Percentiles rank a stretch among this genome's conserved stretches.
phyloP scores from a whole-genome alignment of 2,329 filamentous ascomycete species.

The Nemania serpens region DNA sequence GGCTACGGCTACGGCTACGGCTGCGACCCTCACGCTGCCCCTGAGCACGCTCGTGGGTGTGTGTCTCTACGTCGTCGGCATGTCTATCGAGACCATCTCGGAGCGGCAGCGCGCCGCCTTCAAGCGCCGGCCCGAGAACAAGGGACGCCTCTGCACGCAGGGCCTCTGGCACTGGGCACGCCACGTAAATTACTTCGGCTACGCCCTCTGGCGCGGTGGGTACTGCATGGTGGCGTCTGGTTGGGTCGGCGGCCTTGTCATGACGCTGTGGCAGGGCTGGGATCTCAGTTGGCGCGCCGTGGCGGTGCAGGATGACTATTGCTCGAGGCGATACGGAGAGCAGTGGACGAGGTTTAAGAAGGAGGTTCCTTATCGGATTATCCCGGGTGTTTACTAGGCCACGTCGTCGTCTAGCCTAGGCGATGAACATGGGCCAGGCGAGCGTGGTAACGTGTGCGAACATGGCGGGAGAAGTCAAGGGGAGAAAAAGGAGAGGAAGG shows the following conservation, averaged over 20 bases:
- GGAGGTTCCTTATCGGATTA: constrained; percentile 44
- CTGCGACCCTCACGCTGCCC: constrained; percentile 28
- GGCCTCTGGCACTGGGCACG: constrained; percentile 48
- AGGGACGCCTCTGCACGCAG: constrained; percentile 45
- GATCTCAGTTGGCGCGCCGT: constrained; percentile 42
- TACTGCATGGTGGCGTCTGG: constrained; percentile 44
- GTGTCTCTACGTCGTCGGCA: constrained; percentile 54
- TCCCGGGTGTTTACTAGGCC: constrained; percentile 45
- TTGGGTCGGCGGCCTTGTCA: constrained; percentile 41
- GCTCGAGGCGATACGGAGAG: constrained; percentile 43
- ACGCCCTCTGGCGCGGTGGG: constrained; percentile 39
- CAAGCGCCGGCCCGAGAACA: constrained; percentile 45
- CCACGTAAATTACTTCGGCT: constrained; percentile 50
- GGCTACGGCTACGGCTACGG: background rate
- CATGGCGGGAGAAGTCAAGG: background rate
- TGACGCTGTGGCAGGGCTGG: constrained; percentile 39
- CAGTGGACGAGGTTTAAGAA: constrained; percentile 47
- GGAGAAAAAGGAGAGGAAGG: background rate
- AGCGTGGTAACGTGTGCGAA: too few relatives aligned
- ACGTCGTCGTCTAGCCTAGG: too few relatives aligned
- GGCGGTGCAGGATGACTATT: constrained; percentile 45
- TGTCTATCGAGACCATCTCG: constrained; percentile 57
- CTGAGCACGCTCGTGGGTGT: constrained; percentile 52
- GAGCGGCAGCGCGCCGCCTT: constrained; percentile 59
- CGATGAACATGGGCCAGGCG: too few relatives aligned